phyloP scores from a whole-genome alignment of 2,329 filamentous ascomycete species.

The Dactylellina leptospora region DNA sequence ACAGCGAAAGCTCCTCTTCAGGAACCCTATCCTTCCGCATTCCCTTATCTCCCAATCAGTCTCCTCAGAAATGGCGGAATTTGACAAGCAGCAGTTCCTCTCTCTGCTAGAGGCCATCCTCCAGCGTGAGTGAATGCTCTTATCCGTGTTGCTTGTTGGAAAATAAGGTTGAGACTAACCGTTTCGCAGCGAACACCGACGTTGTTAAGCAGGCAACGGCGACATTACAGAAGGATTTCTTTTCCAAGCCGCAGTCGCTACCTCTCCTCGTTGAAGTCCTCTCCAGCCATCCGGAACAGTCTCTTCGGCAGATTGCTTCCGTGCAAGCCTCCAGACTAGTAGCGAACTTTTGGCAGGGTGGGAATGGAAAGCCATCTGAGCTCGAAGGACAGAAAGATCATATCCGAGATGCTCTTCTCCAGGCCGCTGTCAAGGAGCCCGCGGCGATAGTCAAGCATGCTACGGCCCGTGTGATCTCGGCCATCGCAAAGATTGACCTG shows the following conservation, averaged over 20 bases:
- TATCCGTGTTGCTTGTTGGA: slow-evolving; percentile 24
- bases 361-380: slow-evolving; percentile 62
- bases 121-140: slow-evolving; percentile 28
- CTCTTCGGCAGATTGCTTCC: slow-evolving; percentile 86
- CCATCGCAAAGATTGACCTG: slow-evolving; percentile 85
- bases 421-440: slow-evolving; percentile 82
- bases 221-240: slow-evolving; percentile 91
- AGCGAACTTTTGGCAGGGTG: slow-evolving; percentile 77
- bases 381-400: slow-evolving; percentile 76
- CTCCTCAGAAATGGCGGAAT: slow-evolving; percentile 35
- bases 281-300: slow-evolving; percentile 76
- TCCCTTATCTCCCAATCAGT: not conserved
- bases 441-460: slow-evolving; percentile 82
- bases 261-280: slow-evolving; percentile 87
- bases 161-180: slow-evolving; percentile 43
- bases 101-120: slow-evolving; percentile 46
- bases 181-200: slow-evolving; percentile 77
- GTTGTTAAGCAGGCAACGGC: slow-evolving; percentile 89
- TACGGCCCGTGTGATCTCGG: slow-evolving; percentile 84
- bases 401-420: slow-evolving; percentile 82
- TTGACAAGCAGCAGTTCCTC: slow-evolving; percentile 48
- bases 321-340: slow-evolving; percentile 88
- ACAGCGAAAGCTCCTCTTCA: slow-evolving; percentile 43
- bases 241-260: slow-evolving; percentile 82
- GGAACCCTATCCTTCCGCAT: not conserved